Conservation (phyloP, 805 yeast species). For the Blastobotrys robertii region DNA sequence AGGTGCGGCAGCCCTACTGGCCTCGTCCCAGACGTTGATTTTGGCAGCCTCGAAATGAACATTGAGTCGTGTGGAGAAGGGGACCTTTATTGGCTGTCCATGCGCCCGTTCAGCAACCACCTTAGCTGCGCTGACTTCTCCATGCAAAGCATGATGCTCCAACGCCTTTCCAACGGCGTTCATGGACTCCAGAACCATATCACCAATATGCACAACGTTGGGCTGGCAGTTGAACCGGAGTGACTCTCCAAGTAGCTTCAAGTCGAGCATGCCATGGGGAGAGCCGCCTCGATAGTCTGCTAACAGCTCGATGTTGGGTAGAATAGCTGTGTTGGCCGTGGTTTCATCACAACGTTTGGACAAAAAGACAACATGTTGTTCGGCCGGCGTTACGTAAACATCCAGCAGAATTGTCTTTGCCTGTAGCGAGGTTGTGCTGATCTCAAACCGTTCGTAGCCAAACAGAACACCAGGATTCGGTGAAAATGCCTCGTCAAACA, state of each 20-base stretch:
- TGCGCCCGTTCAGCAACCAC: not conserved
- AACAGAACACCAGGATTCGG: constrained; percentile 56
- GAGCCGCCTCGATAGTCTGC: constrained; percentile 6
- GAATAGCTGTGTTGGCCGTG: constrained; percentile 18
- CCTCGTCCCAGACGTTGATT: constrained; percentile 19
- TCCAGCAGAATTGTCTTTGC: constrained; percentile 64
- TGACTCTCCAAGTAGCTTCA: constrained; percentile 21
- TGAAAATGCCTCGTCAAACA: constrained; percentile 38
- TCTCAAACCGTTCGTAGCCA: constrained; percentile 68
- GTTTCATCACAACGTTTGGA: not conserved
- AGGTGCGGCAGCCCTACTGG: constrained; percentile 12
- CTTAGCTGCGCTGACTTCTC: too few species aligned
- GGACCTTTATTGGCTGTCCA: constrained; percentile 5
- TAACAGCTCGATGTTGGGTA: constrained; percentile 21
- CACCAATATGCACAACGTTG: constrained; percentile 32
- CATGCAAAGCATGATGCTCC: too few species aligned
- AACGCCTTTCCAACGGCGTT: too few species aligned
- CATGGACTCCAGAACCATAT: constrained; percentile 39
- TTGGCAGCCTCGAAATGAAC: constrained; percentile 20
- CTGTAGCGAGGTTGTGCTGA: constrained; percentile 47
- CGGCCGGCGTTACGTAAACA: constrained; percentile 64
- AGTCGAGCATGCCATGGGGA: constrained; percentile 8
- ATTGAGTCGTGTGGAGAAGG: constrained; percentile 11
- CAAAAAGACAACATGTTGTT: constrained; percentile 33
- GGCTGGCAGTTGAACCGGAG: constrained; percentile 20